These are phyloP conservation scores for Ganoderma sinense DNA, from an alignment of 1,284 basidiomycete species.

Conservation along the genomic window DNA sequence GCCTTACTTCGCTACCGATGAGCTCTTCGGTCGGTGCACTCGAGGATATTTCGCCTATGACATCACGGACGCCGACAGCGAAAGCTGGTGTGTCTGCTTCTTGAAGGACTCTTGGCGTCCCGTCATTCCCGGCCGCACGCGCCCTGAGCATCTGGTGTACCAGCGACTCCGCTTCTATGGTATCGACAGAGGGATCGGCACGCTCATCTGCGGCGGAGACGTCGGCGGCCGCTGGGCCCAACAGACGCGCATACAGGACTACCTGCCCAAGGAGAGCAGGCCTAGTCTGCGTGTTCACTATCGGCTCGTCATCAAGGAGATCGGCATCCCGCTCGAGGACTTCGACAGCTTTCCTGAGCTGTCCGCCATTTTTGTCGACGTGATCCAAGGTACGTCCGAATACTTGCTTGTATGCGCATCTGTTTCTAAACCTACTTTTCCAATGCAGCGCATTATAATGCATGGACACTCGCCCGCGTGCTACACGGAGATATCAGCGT, in stretches of 20 bases:
- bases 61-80: too few species aligned
- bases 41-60: not conserved
- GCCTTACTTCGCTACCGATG: constrained; percentile 5
- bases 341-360: constrained; percentile 7
- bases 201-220: constrained; percentile 17
- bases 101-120: constrained; percentile 21
- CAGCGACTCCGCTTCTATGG: not conserved
- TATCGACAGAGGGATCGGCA: not conserved
- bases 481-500: constrained; percentile 21
- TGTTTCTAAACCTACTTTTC: too few species aligned
- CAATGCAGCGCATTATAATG: not conserved
- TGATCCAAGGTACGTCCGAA: not conserved
- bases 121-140: not conserved
- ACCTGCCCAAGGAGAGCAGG: not conserved
- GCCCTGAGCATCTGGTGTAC: constrained; percentile 18
- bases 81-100: not conserved
- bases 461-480: not conserved
- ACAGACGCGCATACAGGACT: constrained; percentile 6
- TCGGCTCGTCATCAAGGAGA: constrained; percentile 4
- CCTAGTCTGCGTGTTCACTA: constrained; percentile 14
- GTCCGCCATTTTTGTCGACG: not conserved
- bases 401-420: too few species aligned
- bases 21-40: constrained; percentile 11
- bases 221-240: constrained; percentile 12
- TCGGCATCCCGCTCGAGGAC: constrained; percentile 5